A percentile compares a stretch with the other conserved stretches of the same genome.
phyloP scores from a whole-genome alignment of 23 red algal species.

The Rhodosorus marinus region DNA sequence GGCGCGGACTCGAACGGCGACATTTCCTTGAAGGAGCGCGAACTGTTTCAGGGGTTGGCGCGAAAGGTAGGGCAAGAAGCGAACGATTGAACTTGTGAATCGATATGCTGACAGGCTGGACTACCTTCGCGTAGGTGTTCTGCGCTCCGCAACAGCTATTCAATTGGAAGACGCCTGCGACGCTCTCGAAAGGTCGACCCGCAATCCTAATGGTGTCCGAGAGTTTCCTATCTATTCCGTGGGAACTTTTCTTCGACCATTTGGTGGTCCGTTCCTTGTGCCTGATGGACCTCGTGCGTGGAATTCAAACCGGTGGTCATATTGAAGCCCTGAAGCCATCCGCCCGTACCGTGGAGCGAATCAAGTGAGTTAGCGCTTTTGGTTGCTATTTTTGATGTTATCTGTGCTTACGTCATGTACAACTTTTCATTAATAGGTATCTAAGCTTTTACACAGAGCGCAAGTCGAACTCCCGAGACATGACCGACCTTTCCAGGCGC shows the following conservation, averaged over 20 bases:
- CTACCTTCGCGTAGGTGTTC: constrained; percentile 20
- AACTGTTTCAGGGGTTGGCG: no score
- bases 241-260: constrained; percentile 76
- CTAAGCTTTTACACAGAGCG: no score
- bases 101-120: constrained; percentile 14
- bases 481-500: constrained; percentile 36
- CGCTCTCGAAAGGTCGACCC: constrained; percentile 12
- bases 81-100: constrained; percentile 27
- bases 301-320: constrained; percentile 15
- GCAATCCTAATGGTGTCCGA: constrained; percentile 42
- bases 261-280: constrained; percentile 58
- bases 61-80: constrained; percentile 35
- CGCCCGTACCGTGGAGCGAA: no score
- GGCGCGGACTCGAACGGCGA: no score
- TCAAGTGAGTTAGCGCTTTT: no score
- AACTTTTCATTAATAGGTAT: no score
- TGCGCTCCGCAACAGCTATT: constrained; percentile 13
- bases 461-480: no score
- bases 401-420: no score
- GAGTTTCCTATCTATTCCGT: constrained; percentile 30
- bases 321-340: constrained; percentile 1
- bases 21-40: no score
- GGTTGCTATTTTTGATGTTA: no score
- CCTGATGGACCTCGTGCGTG: constrained; percentile 41
- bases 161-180: constrained; percentile 8